Evolutionary conservation across 1,284 basidiomycete species (phyloP), one percentile per base, ranked within the genome.

Genomic region (Fomitopsis pinicola): DNA sequence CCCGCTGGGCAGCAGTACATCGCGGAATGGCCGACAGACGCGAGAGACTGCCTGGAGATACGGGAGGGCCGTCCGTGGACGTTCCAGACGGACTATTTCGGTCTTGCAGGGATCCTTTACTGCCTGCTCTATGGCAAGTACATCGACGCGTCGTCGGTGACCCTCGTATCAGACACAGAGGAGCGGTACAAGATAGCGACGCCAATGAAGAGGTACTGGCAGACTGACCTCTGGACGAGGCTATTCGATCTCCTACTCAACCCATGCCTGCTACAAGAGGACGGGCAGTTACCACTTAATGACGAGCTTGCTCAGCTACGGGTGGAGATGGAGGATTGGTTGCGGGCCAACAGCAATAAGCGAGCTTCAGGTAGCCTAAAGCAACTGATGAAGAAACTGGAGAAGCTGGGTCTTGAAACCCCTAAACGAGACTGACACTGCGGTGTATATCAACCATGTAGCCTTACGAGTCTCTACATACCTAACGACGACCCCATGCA

Each of bases 51-150:
- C 74, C 79, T 86, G 61, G 95, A 98, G 79, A 91, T 98, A 75
- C 86, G 93, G 52, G 86, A 92, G 71, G 85, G 86, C 28, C 78
- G 81, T 46, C 84, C 92, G 1, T 99, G 96, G 95, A 95, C 89
- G 55, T 98, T 87, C 76, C 91, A 99, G 74, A 88, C 95, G 1
- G 97, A 99, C 76, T 99, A 99, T 76, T 95, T 89, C 71, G 97
- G 97, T 17, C 82, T 98, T 19, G 95, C 95, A 0, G 89, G 94
- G 52, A 90, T 99, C 67, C 85, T 95, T 36, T 97, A 95, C 77
- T 97, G 94, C 78, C 87, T 99, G 83, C 83, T 99, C 30, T 98
- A 96, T 71, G 97, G 97, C 28, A 94, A 93, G 75, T 97, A 98
- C 77, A 94, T 98, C 72, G 88, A 92, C 68, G 86, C 84, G 3